These are phyloP conservation scores for Torulaspora delbrueckii DNA, from an alignment of 805 yeast species.

Conservation along the genomic window DNA sequence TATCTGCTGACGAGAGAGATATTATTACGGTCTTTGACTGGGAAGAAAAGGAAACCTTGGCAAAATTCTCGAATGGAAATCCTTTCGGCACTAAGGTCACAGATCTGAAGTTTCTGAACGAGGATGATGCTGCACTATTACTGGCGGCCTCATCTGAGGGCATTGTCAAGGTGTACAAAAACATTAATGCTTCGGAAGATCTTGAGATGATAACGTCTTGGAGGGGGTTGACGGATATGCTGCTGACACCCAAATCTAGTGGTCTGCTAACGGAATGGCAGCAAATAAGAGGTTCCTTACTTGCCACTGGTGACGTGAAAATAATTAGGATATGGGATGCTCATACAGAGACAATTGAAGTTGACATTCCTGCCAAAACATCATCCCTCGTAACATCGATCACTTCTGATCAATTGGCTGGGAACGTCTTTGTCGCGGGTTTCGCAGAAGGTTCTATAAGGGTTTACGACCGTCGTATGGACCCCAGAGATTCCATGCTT, in stretches of 20 bases:
- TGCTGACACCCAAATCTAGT: constrained; percentile 72
- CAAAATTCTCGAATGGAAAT: constrained; percentile 75
- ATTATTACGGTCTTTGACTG: constrained; percentile 86
- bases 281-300: constrained; percentile 83
- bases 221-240: constrained; percentile 86
- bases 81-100: constrained; percentile 86
- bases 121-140: constrained; percentile 82
- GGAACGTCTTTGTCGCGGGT: constrained; percentile 84
- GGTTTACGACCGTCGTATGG: constrained; percentile 85
- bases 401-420: constrained; percentile 94
- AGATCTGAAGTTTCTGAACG: constrained; percentile 80
- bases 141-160: constrained; percentile 93
- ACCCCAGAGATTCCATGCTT: constrained; percentile 80
- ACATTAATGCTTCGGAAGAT: constrained; percentile 53
- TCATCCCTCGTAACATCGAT: constrained; percentile 82
- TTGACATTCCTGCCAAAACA: constrained; percentile 87
- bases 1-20: constrained; percentile 79
- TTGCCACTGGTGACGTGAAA: constrained; percentile 93
- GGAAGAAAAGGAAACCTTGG: constrained; percentile 52
- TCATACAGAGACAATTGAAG: constrained; percentile 79
- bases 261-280: constrained; percentile 95
- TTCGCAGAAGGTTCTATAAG: constrained; percentile 86
- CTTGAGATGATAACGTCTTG: constrained; percentile 76
- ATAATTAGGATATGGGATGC: constrained; percentile 95
- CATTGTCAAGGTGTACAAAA: constrained; percentile 77